Base-by-base conservation (phyloP, 129 eudicot species). In the Pseudognaphalium luteoalbum region DNA sequence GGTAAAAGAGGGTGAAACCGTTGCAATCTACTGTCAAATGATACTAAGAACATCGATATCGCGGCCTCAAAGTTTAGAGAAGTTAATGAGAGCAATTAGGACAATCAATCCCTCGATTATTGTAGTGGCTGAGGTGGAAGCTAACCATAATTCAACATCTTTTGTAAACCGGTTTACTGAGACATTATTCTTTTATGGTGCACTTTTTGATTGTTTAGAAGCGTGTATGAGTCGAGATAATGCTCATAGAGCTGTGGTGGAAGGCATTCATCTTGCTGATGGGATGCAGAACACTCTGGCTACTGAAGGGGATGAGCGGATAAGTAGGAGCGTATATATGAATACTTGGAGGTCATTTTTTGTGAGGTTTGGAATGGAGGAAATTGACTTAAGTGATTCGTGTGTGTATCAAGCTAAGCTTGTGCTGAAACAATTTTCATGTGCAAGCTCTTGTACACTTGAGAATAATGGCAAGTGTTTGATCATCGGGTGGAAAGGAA, bases 401-500 rank as follows among this genome's bases (percentile, higher is more conserved):
- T 75, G 91, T 54, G 1, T 80, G 64, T 80, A 80, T 71, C 96
- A 90, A 14, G 91, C 89, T 25, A 81, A 83, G 41, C 80, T 90
- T 68, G 86, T 88, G 19, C 66, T 78, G 54, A 63, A 88, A 73
- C 80, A 81, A 66, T 86, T 84, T 64, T 61, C 78, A 1, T 62
- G 86, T 66, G 89, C 76, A 16, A 82, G 74, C 37, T 86, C 77
- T 37, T 88, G 89, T 77, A 82, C 63, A 15, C 72, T 90, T 28
- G 70, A 75, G 19, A 70, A 66, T 14, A 82, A 82, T 20, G 93
- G 88, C 9, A 86, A 86, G 78, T 84, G 89, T n/a, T 70, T 90
- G 15, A 34, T 88, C 51, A 67, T 88, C 15, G 93, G 91, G 61
- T 90, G 96, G 93, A 90, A 88, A 59, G 93, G 96, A 56, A 90